Evolutionary conservation across 108 stramenopile genomes (phyloP), one percentile per base, ranked within the genome.

Genomic region (Stephanodiscus triporus): DNA sequence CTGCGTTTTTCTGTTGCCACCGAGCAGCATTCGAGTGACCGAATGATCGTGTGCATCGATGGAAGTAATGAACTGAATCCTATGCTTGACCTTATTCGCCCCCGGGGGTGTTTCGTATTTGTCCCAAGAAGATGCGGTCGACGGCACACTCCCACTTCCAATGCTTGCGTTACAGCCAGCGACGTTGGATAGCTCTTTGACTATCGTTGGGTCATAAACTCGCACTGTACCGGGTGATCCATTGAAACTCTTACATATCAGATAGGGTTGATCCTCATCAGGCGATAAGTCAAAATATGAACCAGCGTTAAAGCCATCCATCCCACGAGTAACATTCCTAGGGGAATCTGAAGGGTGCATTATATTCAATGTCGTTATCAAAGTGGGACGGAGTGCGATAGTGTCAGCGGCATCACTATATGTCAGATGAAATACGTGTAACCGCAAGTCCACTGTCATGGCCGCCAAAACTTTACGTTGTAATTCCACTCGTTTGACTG

Each of bases 31-130:
- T 10, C 80, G 67, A 54, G 68, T 70, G 9, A 70, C 68, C 10
- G 72, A 32, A 74, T 81, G 72, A 54, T 81, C 80, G 37, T 81
- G 80, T 36, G 80, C 72, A 70, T 73, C 29, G 42, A 81, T 81
- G 10, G 72, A 74, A 47, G 73, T 58, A 19, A 73, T 34, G 49
- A 81, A 70, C 13, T 74, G 73, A 58, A 81, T 65, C 68, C 56
- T 32, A 40, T 48, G 59, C 80, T 55, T 56, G 59, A 51, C 50
- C 53, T 74, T 64, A 50, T 57, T 73, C 10, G 30, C 23, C 19
- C 37, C 30, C 14, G 63, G 9, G 20, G 45, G 16, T 13, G 23
- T 36, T 2, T 73, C 36, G 49, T 73, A 63, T n/a, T 63, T 63
- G 38, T 65, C 73, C 64, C 62, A 65, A 9, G 73, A 65, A 9